Conservation (phyloP, 345 rosid genomes). For the Populus pruinosa region DNA sequence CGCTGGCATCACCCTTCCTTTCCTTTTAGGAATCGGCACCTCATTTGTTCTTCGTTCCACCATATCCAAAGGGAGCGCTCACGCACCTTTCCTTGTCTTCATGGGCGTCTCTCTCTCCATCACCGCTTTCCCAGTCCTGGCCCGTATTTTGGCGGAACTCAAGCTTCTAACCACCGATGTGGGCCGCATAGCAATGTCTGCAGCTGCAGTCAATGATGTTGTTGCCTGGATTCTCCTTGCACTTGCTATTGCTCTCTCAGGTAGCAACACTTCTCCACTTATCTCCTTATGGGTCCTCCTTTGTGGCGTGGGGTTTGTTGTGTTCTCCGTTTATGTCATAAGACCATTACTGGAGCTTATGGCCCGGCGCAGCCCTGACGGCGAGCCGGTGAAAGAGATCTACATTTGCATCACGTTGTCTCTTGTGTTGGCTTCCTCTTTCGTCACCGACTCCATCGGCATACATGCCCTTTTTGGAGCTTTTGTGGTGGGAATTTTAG, state of each 20-base stretch:
- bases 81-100: conserved; percentile 48
- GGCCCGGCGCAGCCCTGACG: conserved; percentile 39
- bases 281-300: conserved; percentile 44
- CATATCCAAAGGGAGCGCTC: conserved; percentile 41
- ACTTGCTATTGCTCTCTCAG: conserved; percentile 42
- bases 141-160: conserved; percentile 48
- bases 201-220: conserved; percentile 46
- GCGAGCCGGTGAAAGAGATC: conserved; percentile 46
- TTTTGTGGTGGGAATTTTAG: conserved; percentile 38
- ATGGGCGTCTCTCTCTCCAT: conserved; percentile 52
- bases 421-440: conserved; percentile 31
- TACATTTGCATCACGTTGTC: conserved; percentile 39
- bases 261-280: conserved; percentile 26
- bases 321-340: conserved; percentile 14
- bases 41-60: conserved; percentile 55
- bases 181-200: conserved; percentile 53
- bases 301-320: conserved; percentile 31
- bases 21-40: conserved; percentile 60
- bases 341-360: conserved; percentile 24
- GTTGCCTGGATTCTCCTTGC: conserved; percentile 51
- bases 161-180: conserved; percentile 49
- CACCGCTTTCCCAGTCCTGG: conserved; percentile 49
- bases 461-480: conserved; percentile 51
- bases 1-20: conserved; percentile 68
- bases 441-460: conserved; percentile 42